phyloP scores from a whole-genome alignment of 2,329 filamentous ascomycete species.

The Beauveria sp. region DNA sequence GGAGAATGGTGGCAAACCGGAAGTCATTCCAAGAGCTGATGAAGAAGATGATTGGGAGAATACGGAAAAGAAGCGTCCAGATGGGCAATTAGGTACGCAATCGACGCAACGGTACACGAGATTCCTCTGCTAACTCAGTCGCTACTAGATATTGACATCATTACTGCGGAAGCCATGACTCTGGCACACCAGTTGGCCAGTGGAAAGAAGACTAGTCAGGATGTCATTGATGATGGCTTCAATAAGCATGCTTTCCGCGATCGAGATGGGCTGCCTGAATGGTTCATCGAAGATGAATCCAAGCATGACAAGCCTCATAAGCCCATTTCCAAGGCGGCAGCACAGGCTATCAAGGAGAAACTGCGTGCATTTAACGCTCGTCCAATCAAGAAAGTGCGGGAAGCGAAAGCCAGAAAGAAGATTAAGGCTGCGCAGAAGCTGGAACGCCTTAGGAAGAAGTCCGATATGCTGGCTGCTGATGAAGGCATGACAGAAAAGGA shows the following conservation, averaged over 20 bases:
- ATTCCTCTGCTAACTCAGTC: conserved; percentile 15
- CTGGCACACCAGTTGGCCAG: conserved; percentile 86
- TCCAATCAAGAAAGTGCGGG: conserved; percentile 97
- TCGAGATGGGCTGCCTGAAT: conserved; percentile 84
- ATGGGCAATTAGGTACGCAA: conserved; percentile 52
- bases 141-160: conserved; percentile 80
- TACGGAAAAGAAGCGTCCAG: conserved; percentile 52
- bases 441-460: conserved; percentile 96
- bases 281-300: conserved; percentile 92
- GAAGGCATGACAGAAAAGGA: conserved; percentile 94
- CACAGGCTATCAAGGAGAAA: conserved; percentile 90
- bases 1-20: conserved; percentile 42
- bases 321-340: conserved; percentile 86
- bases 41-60: conserved; percentile 59
- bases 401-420: conserved; percentile 95
- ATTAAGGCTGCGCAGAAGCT: conserved; percentile 84
- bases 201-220: conserved; percentile 69
- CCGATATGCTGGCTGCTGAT: conserved; percentile 78
- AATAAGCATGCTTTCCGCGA: conserved; percentile 91
- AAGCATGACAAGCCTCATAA: conserved; percentile 77
- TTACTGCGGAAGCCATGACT: conserved; percentile 99
- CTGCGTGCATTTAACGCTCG: conserved; percentile 84
- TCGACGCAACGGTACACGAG: not conserved
- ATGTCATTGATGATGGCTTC: conserved; percentile 84
- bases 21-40: conserved; percentile 46